A percentile compares a stretch with the other conserved stretches of the same genome.
These are phyloP conservation scores for Clausena lansium DNA, from an alignment of 345 rosid species.

Conservation along the genomic window DNA sequence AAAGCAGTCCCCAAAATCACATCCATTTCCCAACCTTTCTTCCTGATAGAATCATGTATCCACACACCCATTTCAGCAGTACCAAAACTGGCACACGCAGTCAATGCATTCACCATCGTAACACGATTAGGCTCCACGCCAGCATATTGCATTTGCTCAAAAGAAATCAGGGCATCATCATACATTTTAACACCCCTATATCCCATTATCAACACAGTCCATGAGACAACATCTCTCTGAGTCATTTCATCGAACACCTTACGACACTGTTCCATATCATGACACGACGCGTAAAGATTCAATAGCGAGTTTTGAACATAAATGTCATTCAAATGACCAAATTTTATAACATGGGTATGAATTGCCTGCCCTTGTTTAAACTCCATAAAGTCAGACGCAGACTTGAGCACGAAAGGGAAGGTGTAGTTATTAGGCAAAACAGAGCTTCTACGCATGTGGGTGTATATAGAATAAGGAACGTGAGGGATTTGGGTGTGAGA, in stretches of 20 bases:
- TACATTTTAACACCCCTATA: slow-evolving; percentile 28
- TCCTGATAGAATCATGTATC: slow-evolving; percentile 50
- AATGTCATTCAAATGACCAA: slow-evolving; percentile 42
- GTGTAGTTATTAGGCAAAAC: slow-evolving; percentile 45
- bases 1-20: slow-evolving; percentile 51
- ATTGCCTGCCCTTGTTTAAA: slow-evolving; percentile 31
- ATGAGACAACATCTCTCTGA: slow-evolving; percentile 51
- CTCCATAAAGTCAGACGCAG: slow-evolving; percentile 39
- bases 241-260: slow-evolving; percentile 53
- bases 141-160: slow-evolving; percentile 49
- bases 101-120: slow-evolving; percentile 58
- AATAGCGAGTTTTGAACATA: slow-evolving; percentile 44
- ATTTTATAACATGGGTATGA: slow-evolving; percentile 46
- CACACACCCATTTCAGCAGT: slow-evolving; percentile 54
- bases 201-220: slow-evolving; percentile 54
- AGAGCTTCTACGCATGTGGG: slow-evolving; percentile 33
- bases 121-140: slow-evolving; percentile 51
- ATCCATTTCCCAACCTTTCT: slow-evolving; percentile 53
- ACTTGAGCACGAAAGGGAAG: slow-evolving; percentile 57
- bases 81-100: slow-evolving; percentile 40
- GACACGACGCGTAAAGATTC: slow-evolving; percentile 38
- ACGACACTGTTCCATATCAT: slow-evolving; percentile 33
- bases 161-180: slow-evolving; percentile 46
- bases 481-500: slow-evolving; percentile 38
- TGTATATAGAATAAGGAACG: slow-evolving; percentile 36